Evolutionary conservation across 176 grass and related monocot species (phyloP).

Genomic region (Eragrostis nindensis): DNA sequence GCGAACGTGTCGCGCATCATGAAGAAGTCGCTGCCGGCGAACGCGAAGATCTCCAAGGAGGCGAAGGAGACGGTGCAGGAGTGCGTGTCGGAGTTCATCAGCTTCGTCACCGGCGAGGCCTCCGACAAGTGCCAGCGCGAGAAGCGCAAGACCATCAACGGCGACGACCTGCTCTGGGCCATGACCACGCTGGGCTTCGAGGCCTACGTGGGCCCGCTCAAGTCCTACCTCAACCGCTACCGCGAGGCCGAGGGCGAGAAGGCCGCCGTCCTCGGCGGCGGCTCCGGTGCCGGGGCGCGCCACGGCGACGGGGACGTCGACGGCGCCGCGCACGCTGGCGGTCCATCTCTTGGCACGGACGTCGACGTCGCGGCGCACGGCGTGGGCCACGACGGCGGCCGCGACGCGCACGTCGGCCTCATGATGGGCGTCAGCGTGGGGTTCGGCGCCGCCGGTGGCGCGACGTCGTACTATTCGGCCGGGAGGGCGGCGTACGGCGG

Average conservation of each 20-base stretch:
- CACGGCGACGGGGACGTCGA: slow-evolving; percentile 26
- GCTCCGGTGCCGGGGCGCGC: not conserved
- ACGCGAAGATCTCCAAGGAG: slow-evolving; percentile 95
- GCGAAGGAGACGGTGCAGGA: slow-evolving; percentile 96
- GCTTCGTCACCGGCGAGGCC: slow-evolving; percentile 93
- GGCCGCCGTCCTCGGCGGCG: slow-evolving; percentile 46
- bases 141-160: slow-evolving; percentile 99
- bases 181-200: slow-evolving; percentile 93
- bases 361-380: not conserved
- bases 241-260: slow-evolving; percentile 88
- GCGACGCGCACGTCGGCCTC: slow-evolving; percentile 41
- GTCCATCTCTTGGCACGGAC: not conserved
- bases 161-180: slow-evolving; percentile 93
- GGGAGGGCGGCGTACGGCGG: slow-evolving; percentile 39
- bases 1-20: slow-evolving; percentile 97
- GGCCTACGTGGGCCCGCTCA: slow-evolving; percentile 73
- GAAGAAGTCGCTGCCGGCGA: slow-evolving; percentile 83
- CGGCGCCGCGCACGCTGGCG: not conserved
- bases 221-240: slow-evolving; percentile 71
- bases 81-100: slow-evolving; percentile 98
- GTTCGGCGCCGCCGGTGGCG: slow-evolving; percentile 33
- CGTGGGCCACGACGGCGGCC: not conserved
- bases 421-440: slow-evolving; percentile 48
- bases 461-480: slow-evolving; percentile 39
- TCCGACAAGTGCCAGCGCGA: slow-evolving; percentile 98